Base-by-base conservation (phyloP, 1,284 basidiomycete genomes). In the Ceratobasidium sp. region DNA sequence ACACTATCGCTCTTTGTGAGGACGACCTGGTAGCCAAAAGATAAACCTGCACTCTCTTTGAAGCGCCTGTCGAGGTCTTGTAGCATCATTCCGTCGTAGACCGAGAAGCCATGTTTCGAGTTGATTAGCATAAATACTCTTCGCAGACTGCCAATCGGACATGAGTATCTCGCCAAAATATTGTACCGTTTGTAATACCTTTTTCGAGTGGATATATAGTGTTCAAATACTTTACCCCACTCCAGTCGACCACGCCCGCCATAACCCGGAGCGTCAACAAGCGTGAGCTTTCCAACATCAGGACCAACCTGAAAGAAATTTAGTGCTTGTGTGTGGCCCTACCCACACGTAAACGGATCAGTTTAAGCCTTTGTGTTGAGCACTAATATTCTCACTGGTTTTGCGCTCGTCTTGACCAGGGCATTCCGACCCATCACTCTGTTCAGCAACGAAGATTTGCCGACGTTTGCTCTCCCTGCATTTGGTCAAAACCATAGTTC, bases 221-320 rank as follows among this genome's bases (percentile, higher is more conserved):
- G 77, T 64, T 88, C 81, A 76, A 91, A 90, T 1, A 90, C 73
- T 38, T 79, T 74, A 0, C 90, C 90, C 90, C 90, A 92, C 77
- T 90, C 87, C 29, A 82, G 81, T 52, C 88, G 82, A 10, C 90
- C 90, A 65, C 89, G 82, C n/a, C 81, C 77, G 53, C 90, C 90
- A 75, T 92, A 92, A 6, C 90, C 90, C 3, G 90, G 90, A 8
- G 90, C 83, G 73, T 92, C 90, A 5, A 92, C 90, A 1, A 92
- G 78, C 22, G 91, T 75, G 29, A 90, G 80, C 38, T 84, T 81
- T 35, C 85, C 85, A 12, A 84, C 84, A 15, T 79, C 77, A 5
- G 79, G 73, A 2, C 87, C 88, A 22, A 90, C 83, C 47, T 84
- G 82, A 75, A 85, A 91, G 75, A 91, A 92, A 72, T 91, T 89